Percentiles rank a stretch among this genome's conserved stretches.
These are phyloP conservation scores for Trichoderma gamsii DNA, from an alignment of 495 filamentous ascomycete species.

Conservation along the genomic window DNA sequence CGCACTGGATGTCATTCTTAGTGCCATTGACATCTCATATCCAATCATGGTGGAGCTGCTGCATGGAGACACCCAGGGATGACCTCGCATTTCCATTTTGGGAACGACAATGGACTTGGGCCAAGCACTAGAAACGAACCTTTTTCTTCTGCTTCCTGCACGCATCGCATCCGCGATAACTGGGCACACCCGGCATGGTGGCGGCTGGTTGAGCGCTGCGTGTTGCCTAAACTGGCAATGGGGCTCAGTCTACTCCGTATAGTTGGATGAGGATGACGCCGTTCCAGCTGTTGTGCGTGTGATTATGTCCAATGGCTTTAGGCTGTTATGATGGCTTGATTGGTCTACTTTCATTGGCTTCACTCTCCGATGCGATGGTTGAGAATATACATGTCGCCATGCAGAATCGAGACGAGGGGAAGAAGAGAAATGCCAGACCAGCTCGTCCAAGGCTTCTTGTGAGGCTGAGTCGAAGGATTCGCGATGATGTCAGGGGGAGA, in stretches of 20 bases:
- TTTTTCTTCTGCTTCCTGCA: slow-evolving; percentile 52
- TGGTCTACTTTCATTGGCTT: neutral
- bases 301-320: neutral
- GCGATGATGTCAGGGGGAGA: neutral
- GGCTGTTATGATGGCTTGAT: neutral
- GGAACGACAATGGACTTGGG: neutral
- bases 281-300: neutral
- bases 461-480: neutral
- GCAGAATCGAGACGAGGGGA: no score
- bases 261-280: neutral
- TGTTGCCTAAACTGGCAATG: neutral
- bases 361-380: neutral
- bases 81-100: neutral
- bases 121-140: slow-evolving; percentile 29
- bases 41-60: neutral
- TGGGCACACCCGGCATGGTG: slow-evolving; percentile 47
- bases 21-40: neutral
- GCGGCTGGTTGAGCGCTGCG: slow-evolving; percentile 7
- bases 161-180: slow-evolving; percentile 42
- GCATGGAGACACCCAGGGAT: neutral
- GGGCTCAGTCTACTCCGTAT: neutral
- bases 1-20: slow-evolving; percentile 18
- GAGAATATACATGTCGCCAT: no score
- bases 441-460: neutral
- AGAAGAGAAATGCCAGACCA: no score